Conservation (phyloP, 2,329 filamentous ascomycete species). For the Ascosphaera apis region DNA sequence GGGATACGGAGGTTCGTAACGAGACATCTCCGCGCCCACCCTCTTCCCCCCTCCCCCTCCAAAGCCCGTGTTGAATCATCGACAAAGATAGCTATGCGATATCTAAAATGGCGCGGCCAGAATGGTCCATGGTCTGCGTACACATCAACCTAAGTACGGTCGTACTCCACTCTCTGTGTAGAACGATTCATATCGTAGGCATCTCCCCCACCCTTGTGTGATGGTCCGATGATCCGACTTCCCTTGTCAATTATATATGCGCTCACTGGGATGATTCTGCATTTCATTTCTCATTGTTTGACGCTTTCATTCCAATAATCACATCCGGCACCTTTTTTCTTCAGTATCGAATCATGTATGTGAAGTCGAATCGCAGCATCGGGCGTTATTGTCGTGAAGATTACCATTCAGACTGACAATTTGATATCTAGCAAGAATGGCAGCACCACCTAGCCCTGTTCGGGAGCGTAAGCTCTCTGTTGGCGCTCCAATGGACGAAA, state of each 20-base stretch:
- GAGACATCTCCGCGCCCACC: too few relatives aligned
- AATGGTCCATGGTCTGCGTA: neutral
- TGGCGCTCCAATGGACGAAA: constrained; percentile 52
- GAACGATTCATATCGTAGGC: neutral
- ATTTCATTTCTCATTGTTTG: too few relatives aligned
- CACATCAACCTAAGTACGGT: neutral
- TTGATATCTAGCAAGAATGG: neutral
- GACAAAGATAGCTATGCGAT: neutral
- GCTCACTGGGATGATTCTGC: too few relatives aligned
- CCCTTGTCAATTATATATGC: neutral
- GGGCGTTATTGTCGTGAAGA: too few relatives aligned
- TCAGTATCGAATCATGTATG: too few relatives aligned
- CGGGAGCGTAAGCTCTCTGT: constrained; percentile 64
- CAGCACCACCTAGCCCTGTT: constrained; percentile 9
- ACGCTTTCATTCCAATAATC: too few relatives aligned
- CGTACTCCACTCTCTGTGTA: neutral
- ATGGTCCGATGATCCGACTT: neutral
- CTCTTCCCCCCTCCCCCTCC: too few relatives aligned
- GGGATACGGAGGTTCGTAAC: too few relatives aligned
- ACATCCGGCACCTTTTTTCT: too few relatives aligned
- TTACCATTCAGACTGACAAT: neutral
- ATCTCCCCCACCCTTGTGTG: neutral
- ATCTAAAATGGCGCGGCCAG: neutral
- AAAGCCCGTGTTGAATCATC: too few relatives aligned
- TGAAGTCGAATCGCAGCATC: too few relatives aligned